A percentile compares a stretch with the other conserved stretches of the same genome.
Conservation (phyloP, 176 grass and related monocot genomes). For the Hordeum vulgare region MorexV3_pseudomolecules_assembly NC_058524.1:211625040-211625539, state of each 20-base stretch:
- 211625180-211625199: slow-evolving; percentile 47
- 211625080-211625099: neutral
- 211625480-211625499: neutral
- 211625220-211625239: no score
- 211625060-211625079: slow-evolving; percentile 29
- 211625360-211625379: neutral
- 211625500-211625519: neutral
- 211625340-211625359: neutral
- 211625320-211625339: neutral
- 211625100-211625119: neutral
- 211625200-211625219: neutral
- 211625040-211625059: slow-evolving; percentile 52
- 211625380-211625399: neutral
- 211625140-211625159: slow-evolving; percentile 46
- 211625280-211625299: neutral
- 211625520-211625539: neutral
- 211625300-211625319: slow-evolving; percentile 1
- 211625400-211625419: neutral
- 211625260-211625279: no score
- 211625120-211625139: neutral
- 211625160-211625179: slow-evolving; percentile 60
- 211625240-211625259: no score
- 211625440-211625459: neutral
- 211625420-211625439: neutral
- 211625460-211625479: neutral